These are phyloP conservation scores for Plicaturopsis crispa DNA, from an alignment of 768 basidiomycete genomes.

Conservation along the genomic window DNA sequence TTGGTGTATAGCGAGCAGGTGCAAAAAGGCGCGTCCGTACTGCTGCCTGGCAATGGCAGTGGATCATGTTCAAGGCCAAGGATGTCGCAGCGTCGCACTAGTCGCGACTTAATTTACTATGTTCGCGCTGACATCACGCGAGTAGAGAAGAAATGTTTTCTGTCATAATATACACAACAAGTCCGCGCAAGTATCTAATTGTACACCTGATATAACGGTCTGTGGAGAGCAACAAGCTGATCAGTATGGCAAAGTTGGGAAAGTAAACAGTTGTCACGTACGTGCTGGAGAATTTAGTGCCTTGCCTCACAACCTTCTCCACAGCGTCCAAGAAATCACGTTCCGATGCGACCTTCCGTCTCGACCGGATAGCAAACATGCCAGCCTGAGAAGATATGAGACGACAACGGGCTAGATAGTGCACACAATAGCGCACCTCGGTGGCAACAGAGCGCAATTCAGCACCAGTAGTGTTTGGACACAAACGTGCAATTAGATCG, in stretches of 20 bases:
- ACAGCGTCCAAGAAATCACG: constrained; percentile 97
- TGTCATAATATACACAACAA: constrained; percentile 4
- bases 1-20: too few relatives aligned
- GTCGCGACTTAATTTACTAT: not conserved
- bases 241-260: constrained; percentile 2
- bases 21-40: too few relatives aligned
- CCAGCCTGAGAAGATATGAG: constrained; percentile 57
- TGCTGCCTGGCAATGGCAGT: too few relatives aligned
- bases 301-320: constrained; percentile 97
- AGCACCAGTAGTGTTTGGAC: constrained; percentile 98
- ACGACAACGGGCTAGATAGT: not conserved
- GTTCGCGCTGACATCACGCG: not conserved
- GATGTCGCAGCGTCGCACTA: not conserved
- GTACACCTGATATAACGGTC: constrained; percentile 89
- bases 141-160: too few relatives aligned
- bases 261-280: constrained; percentile 33
- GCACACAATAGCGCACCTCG: constrained; percentile 48
- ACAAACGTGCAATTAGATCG: constrained; percentile 92
- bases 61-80: too few relatives aligned
- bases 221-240: constrained; percentile 21
- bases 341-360: constrained; percentile 95
- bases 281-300: constrained; percentile 97
- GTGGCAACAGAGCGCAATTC: constrained; percentile 96
- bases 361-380: constrained; percentile 98
- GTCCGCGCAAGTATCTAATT: too few relatives aligned